Conservation (phyloP, 2,329 filamentous ascomycete species). For the Fusarium nematophilum region DNA sequence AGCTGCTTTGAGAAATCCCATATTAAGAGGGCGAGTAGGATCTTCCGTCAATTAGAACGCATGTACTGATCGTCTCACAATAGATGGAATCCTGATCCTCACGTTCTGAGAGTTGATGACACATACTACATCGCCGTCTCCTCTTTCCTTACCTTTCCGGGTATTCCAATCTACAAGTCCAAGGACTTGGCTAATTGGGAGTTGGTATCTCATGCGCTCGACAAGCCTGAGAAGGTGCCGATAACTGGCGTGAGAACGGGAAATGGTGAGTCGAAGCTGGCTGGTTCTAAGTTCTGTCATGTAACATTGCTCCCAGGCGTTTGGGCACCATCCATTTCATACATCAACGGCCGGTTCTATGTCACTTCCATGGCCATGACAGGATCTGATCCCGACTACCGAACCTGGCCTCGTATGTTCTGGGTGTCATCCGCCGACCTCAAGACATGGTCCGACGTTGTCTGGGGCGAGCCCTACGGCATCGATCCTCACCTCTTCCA, state of each 20-base stretch:
- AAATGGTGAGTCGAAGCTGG: background rate
- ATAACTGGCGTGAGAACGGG: slow-evolving; percentile 2
- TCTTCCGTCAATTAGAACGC: too few relatives aligned
- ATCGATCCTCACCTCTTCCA: slow-evolving; percentile 24
- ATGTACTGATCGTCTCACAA: too few relatives aligned
- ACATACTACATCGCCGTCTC: slow-evolving; percentile 34
- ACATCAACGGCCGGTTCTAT: slow-evolving; percentile 18
- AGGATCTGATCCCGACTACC: slow-evolving; percentile 8
- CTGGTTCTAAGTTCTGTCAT: background rate
- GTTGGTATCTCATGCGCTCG: slow-evolving; percentile 20
- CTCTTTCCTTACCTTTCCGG: slow-evolving; percentile 34
- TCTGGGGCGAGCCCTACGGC: slow-evolving; percentile 20
- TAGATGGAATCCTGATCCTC: slow-evolving; percentile 33
- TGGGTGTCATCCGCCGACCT: slow-evolving; percentile 17
- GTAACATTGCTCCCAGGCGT: background rate
- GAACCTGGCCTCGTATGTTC: slow-evolving; percentile 12
- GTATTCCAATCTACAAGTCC: slow-evolving; percentile 32
- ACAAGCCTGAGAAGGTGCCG: background rate
- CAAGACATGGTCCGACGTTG: slow-evolving; percentile 23
- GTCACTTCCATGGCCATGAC: slow-evolving; percentile 17
- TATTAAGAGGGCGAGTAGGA: too few relatives aligned
- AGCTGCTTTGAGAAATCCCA: too few relatives aligned
- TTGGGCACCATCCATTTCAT: slow-evolving; percentile 17
- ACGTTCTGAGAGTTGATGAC: slow-evolving; percentile 22
- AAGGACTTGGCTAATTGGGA: slow-evolving; percentile 33